A percentile compares a stretch with the other conserved stretches of the same genome.
These are phyloP conservation scores for Pythium sp. DNA, from an alignment of 352 stramenopile genomes.

Conservation along the genomic window DNA sequence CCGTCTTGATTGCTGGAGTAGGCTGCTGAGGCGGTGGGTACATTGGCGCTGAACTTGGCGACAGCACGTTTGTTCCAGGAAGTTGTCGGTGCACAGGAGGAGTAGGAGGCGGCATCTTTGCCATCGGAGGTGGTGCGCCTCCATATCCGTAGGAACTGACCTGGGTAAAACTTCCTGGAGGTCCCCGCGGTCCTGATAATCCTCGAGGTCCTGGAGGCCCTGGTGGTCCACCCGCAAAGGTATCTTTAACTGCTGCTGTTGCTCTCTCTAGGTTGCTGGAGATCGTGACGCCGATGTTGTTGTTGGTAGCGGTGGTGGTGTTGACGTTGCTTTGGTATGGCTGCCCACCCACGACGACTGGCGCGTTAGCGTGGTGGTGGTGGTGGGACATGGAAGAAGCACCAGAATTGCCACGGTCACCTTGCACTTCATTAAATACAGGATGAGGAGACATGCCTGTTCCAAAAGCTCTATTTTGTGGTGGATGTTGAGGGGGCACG, in stretches of 20 bases:
- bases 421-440: slow-evolving; percentile 64
- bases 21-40: neutral
- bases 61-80: neutral
- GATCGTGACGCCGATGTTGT: neutral
- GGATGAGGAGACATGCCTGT: slow-evolving; percentile 30
- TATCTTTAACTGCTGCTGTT: slow-evolving; percentile 15
- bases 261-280: neutral
- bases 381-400: slow-evolving; percentile 51
- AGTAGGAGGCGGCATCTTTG: slow-evolving; percentile 7
- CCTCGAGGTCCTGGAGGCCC: slow-evolving; percentile 3
- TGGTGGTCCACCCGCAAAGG: slow-evolving; percentile 3
- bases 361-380: neutral
- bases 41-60: neutral
- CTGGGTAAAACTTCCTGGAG: slow-evolving; percentile 10
- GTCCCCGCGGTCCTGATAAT: neutral
- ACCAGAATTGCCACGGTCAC: slow-evolving; percentile 38
- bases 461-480: slow-evolving; percentile 57
- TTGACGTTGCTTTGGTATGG: slow-evolving; percentile 4
- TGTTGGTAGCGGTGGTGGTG: neutral
- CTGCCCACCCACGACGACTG: neutral
- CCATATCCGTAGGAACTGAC: slow-evolving; percentile 4
- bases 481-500: slow-evolving; percentile 11
- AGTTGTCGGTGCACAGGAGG: neutral
- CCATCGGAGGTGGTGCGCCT: neutral
- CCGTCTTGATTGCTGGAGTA: neutral